phyloP scores from a whole-genome alignment of 2,329 filamentous ascomycete genomes.

The Colletotrichum chlorophyti region DNA sequence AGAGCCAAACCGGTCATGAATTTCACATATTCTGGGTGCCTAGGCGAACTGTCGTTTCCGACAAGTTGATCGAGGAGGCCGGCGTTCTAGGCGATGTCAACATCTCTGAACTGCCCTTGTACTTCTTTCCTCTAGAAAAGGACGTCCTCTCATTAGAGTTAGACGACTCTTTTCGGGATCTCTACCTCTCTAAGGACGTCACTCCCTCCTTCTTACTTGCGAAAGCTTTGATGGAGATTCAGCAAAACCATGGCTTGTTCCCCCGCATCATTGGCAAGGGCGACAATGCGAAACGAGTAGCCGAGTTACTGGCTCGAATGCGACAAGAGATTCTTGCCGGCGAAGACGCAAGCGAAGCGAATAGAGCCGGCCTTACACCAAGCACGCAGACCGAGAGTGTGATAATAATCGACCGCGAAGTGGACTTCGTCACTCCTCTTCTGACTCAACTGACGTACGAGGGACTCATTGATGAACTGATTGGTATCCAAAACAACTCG shows the following conservation, averaged over 20 bases:
- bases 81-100: slow-evolving; percentile 93
- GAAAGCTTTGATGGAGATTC: slow-evolving; percentile 91
- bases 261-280: slow-evolving; percentile 95
- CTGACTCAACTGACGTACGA: slow-evolving; percentile 97
- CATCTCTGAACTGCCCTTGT: slow-evolving; percentile 84
- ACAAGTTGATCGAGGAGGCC: slow-evolving; percentile 89
- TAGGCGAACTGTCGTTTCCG: slow-evolving; percentile 87
- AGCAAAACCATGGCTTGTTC: slow-evolving; percentile 90
- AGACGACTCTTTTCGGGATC: slow-evolving; percentile 82
- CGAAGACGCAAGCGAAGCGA: slow-evolving; percentile 71
- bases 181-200: slow-evolving; percentile 90
- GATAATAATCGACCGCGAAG: slow-evolving; percentile 93
- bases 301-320: slow-evolving; percentile 89
- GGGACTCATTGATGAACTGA: slow-evolving; percentile 91
- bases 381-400: slow-evolving; percentile 89
- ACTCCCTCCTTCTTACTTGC: slow-evolving; percentile 90
- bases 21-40: slow-evolving; percentile 98
- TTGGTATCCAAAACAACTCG: slow-evolving; percentile 90
- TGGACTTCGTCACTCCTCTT: slow-evolving; percentile 90
- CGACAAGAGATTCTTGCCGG: slow-evolving; percentile 85
- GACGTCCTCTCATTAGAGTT: slow-evolving; percentile 92
- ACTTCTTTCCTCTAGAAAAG: slow-evolving; percentile 89
- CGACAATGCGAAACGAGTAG: slow-evolving; percentile 87
- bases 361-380: slow-evolving; percentile 72
- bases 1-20: slow-evolving; percentile 90